Evolutionary conservation across 176 grass and related monocot genomes (phyloP), one percentile per base, ranked within the genome.

Genomic region (Oryza australiensis): DNA sequence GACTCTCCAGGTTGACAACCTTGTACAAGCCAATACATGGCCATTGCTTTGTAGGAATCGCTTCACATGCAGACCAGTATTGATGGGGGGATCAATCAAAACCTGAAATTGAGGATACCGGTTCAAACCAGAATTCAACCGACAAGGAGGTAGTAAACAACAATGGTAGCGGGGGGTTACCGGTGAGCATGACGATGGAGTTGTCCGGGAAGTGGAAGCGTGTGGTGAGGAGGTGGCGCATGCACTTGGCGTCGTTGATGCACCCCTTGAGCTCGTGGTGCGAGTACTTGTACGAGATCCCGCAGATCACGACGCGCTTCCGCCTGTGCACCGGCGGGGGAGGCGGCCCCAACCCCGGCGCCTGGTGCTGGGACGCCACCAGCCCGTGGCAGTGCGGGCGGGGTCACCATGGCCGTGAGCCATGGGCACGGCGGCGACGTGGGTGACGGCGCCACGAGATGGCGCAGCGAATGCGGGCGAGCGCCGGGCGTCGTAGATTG

Each of bases 191-290:
- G 80, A 95, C 93, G 89, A 99, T 99, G 75, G 91, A 93, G 12
- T 94, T 75, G 62, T 99, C 93, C 3, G 96, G 93, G 85, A 99
- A 99, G 24, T 88, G 64, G 93, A 95, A 99, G 30, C 90, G 93
- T 69, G 92, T 95, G 60, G 82, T 85, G 35, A 99, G 93, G 65
- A 99, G 85, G 87, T 90, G 90, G 41, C 84, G 89, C 96, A 99
- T 99, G 91, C 96, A 99, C 83, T 94, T 99, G 80, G 93, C 96
- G 81, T 99, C 96, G 80, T 99, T 99, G 82, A 95, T 84, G 85
- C 96, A 99, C 2, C 96, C 96, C 80, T 95, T 99, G 65, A 99
- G 93, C 87, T 99, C 93, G 85, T 95, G 96, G 1, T 93, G 90
- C 37, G 96, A 94, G 87, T 64, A 75, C 10, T 90, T 84, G 83